These are phyloP conservation scores for Musa troglodytarum DNA, from an alignment of 176 grass and related monocot species.

Conservation along the genomic window DNA sequence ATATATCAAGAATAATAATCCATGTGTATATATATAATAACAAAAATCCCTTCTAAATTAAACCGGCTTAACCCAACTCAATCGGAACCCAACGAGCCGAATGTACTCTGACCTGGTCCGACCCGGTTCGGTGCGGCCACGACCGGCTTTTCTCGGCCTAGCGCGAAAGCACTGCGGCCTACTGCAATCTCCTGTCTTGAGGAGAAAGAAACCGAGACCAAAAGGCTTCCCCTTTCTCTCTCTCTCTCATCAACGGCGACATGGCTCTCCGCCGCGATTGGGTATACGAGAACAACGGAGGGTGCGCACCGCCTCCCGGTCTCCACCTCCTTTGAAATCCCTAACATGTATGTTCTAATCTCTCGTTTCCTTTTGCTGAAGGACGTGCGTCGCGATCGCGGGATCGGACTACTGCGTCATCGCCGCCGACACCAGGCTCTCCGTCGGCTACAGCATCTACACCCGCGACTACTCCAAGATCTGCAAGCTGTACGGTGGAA, in stretches of 20 bases:
- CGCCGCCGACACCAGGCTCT: constrained; percentile 87
- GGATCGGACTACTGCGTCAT: constrained; percentile 79
- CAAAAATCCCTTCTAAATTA: too few relatives aligned
- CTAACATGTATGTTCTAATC: not conserved
- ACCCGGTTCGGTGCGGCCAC: too few relatives aligned
- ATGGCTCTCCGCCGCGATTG: constrained; percentile 92
- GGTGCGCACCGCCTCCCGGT: constrained; percentile 24
- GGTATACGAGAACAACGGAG: constrained; percentile 99
- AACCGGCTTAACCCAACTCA: too few relatives aligned
- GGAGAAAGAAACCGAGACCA: too few relatives aligned
- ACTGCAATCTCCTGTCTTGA: too few relatives aligned
- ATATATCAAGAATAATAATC: too few relatives aligned
- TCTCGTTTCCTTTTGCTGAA: constrained; percentile 15
- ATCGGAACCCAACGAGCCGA: too few relatives aligned
- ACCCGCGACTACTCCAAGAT: constrained; percentile 98
- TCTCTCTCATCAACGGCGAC: not conserved
- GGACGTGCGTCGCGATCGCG: constrained; percentile 90
- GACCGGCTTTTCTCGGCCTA: too few relatives aligned
- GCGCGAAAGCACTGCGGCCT: too few relatives aligned
- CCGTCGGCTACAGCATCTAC: constrained; percentile 85
- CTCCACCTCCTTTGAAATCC: not conserved
- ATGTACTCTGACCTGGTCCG: too few relatives aligned
- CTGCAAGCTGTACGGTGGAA: constrained; percentile 65
- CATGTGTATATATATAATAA: too few relatives aligned
- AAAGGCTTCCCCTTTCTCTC: too few relatives aligned